Base-by-base conservation (phyloP, 768 basidiomycete species). In the Naganishia onofrii region DNA sequence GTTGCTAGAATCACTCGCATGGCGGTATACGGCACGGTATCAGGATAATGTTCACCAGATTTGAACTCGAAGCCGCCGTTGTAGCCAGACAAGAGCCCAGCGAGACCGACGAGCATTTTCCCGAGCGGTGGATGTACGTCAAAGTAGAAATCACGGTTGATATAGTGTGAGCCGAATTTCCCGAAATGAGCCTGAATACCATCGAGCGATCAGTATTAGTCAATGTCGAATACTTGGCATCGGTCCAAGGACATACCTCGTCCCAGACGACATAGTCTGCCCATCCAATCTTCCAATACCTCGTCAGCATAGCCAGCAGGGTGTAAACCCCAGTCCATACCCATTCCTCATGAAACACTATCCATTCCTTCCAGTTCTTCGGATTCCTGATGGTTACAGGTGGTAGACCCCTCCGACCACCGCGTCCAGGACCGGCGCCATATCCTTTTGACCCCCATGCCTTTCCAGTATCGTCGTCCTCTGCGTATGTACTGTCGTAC, bases 111-210 rank as follows among this genome's bases (percentile, higher is more conserved):
- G 67, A 99, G 86, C 93, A 99, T 98, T 85, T 99, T 99, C 3
- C 96, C 96, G 51, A 99, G 85, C 0, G 96, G 96, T 6, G 96
- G 96, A 76, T 99, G 96, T 31, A 98, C 96, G 77, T 99, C 96
- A 80, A 98, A 98, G 84, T 97, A 98, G 83, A 98, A 98, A 80
- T 96, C 93, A 77, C 93, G 90, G 82, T 97, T 96, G 82, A 99
- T 88, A 82, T 99, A 98, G 82, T 97, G 90, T 63, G 92, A 92
- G 63, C 92, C 96, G 82, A 99, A 98, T 83, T 99, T 98, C 75
- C 96, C 96, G 82, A 98, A 99, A 82, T 99, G 96, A 46, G 96
- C 95, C 84, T 63, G 26, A 10, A n/a, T 3, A 26, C 15, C 82
- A 71, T 1, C 44, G 36, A 23, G 31, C 23, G 28, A 65, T 54